phyloP scores from a whole-genome alignment of 805 yeast species.

The Candida patagonica region DNA sequence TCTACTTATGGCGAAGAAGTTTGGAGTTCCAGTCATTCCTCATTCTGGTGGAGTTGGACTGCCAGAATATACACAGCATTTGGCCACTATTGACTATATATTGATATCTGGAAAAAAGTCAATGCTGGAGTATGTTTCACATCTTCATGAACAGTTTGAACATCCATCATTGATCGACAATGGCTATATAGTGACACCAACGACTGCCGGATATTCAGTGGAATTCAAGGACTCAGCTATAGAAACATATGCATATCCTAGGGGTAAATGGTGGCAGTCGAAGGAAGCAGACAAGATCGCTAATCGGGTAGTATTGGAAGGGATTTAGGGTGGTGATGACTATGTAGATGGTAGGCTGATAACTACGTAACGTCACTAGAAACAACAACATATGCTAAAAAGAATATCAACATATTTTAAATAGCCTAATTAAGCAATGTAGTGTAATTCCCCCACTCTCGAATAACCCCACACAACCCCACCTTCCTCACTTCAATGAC shows the following conservation, averaged over 20 bases:
- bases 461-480: too few species aligned
- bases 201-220: conserved; percentile 28
- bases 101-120: conserved; percentile 25
- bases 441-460: too few species aligned
- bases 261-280: conserved; percentile 27
- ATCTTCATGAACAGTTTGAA: conserved; percentile 25
- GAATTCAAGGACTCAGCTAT: conserved; percentile 23
- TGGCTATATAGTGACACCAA: conserved; percentile 27
- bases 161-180: conserved; percentile 24
- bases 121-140: conserved; percentile 27
- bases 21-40: conserved; percentile 28
- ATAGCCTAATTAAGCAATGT: too few species aligned
- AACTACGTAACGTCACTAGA: too few species aligned
- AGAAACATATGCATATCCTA: conserved; percentile 24
- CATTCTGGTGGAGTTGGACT: conserved; percentile 31
- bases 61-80: conserved; percentile 30
- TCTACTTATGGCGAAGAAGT: conserved; percentile 28
- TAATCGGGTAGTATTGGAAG: conserved; percentile 10
- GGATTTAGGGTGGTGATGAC: conserved; percentile 1
- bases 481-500: too few species aligned
- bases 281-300: conserved; percentile 15
- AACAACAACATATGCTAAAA: too few species aligned
- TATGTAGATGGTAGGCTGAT: too few species aligned
- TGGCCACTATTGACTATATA: conserved; percentile 28
- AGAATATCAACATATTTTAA: too few species aligned